Evolutionary conservation across 257 asterid genomes (phyloP).

Genomic region (Cynanchum wilfordii): DNA sequence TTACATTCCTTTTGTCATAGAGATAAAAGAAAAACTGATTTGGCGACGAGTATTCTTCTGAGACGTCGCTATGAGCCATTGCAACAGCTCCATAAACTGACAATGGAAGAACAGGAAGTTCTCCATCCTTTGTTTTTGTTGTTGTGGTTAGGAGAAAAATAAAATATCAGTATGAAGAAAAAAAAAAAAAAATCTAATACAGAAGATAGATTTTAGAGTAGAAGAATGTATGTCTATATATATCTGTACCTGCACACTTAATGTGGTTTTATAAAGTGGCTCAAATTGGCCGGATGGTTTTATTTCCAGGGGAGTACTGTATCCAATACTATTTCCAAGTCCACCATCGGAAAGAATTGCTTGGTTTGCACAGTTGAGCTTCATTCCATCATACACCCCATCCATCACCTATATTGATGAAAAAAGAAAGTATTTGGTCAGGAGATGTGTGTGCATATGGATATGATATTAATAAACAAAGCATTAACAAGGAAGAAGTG

Average conservation of each 20-base stretch:
- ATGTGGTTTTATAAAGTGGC: slow-evolving; percentile 81
- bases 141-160: slow-evolving; percentile 15
- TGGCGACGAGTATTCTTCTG: slow-evolving; percentile 90
- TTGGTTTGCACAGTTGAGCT: slow-evolving; percentile 68
- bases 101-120: slow-evolving; percentile 89
- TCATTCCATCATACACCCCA: slow-evolving; percentile 78
- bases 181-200: not conserved
- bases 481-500: slow-evolving; percentile 26
- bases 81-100: slow-evolving; percentile 94
- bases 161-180: not conserved
- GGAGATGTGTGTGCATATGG: not conserved
- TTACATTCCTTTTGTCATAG: slow-evolving; percentile 90
- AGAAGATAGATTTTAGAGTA: not conserved
- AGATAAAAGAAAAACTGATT: slow-evolving; percentile 92
- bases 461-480: not conserved
- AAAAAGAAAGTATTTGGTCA: too few relatives aligned
- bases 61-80: slow-evolving; percentile 80
- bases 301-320: slow-evolving; percentile 77
- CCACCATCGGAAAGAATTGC: slow-evolving; percentile 71
- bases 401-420: slow-evolving; percentile 85
- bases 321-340: slow-evolving; percentile 53
- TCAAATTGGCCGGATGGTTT: slow-evolving; percentile 94
- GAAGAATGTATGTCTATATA: not conserved
- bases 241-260: slow-evolving; percentile 91
- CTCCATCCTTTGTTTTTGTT: slow-evolving; percentile 68